Conservation (phyloP, 306 rosid genomes). For the Ormosia semicastrata region DNA sequence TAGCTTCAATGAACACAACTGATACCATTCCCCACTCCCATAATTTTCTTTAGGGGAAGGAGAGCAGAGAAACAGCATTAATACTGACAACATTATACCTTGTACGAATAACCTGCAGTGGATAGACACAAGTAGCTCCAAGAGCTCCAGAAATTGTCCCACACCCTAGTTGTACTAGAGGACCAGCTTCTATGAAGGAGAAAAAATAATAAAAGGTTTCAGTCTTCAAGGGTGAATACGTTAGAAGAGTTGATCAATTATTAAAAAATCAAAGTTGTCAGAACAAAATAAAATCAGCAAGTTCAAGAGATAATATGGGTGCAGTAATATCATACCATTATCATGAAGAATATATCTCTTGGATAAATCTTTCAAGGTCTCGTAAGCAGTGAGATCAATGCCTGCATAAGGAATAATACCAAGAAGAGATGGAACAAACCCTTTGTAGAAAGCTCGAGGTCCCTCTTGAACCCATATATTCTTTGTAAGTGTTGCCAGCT, state of each 20-base stretch:
- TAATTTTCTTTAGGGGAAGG: not conserved
- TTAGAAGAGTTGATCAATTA: not conserved
- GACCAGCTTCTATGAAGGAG: slow-evolving; percentile 43
- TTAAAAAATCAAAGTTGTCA: not conserved
- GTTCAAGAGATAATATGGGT: slow-evolving; percentile 4
- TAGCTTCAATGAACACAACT: not conserved
- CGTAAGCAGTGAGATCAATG: slow-evolving; percentile 59
- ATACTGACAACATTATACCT: slow-evolving; percentile 32
- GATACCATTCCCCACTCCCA: not conserved
- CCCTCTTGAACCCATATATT: slow-evolving; percentile 59
- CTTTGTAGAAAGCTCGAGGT: slow-evolving; percentile 56
- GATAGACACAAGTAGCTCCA: slow-evolving; percentile 57
- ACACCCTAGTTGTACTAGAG: slow-evolving; percentile 54
- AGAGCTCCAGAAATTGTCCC: slow-evolving; percentile 58
- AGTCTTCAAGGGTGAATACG: not conserved
- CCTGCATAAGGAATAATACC: slow-evolving; percentile 62
- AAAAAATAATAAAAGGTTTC: not conserved
- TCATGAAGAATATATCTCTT: slow-evolving; percentile 45
- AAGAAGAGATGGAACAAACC: slow-evolving; percentile 52
- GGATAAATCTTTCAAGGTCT: slow-evolving; percentile 50
- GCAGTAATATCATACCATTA: slow-evolving; percentile 39
- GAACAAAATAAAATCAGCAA: not conserved
- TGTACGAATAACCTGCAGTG: slow-evolving; percentile 56
- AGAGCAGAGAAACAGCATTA: slow-evolving; percentile 13
- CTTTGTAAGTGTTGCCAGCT: slow-evolving; percentile 40